A percentile compares a stretch with the other conserved stretches of the same genome.
These are phyloP conservation scores for Mortierella hygrophila DNA, from an alignment of 192 early-diverging fungal genomes.

Conservation along the genomic window DNA sequence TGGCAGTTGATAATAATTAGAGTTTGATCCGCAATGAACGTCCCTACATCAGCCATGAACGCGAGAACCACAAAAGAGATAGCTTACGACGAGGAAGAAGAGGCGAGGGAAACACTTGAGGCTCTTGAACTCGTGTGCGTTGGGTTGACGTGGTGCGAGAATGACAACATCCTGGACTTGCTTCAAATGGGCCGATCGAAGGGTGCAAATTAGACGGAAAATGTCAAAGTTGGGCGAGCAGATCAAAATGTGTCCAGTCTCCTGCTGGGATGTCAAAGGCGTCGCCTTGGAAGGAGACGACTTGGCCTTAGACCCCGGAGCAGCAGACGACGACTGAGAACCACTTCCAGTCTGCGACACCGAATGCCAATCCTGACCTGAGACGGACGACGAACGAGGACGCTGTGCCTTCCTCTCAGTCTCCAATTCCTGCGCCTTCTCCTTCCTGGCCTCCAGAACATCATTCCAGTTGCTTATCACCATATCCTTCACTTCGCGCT, in stretches of 20 bases:
- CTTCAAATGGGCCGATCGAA: slow-evolving; percentile 44
- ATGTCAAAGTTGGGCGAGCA: slow-evolving; percentile 55
- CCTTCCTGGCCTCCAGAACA: slow-evolving; percentile 13
- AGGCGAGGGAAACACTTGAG: slow-evolving; percentile 62
- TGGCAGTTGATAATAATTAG: background rate
- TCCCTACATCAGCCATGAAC: background rate
- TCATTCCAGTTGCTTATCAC: slow-evolving; percentile 34
- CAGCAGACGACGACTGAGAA: background rate
- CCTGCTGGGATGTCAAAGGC: background rate
- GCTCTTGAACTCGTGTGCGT: slow-evolving; percentile 51
- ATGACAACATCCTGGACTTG: slow-evolving; percentile 65
- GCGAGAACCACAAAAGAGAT: background rate
- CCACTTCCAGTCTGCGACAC: background rate
- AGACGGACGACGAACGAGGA: background rate
- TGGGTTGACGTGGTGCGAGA: slow-evolving; percentile 52
- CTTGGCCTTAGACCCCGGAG: background rate
- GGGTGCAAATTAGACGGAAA: slow-evolving; percentile 45
- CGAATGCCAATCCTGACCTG: background rate
- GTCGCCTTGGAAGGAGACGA: background rate
- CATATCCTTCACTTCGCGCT: slow-evolving; percentile 30
- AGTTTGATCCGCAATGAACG: background rate
- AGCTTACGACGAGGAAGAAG: slow-evolving; percentile 62
- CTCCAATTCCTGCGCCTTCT: slow-evolving; percentile 19
- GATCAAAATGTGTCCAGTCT: slow-evolving; percentile 40
- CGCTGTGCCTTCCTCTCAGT: background rate